These are phyloP conservation scores for Colletotrichum australisinense DNA, from an alignment of 2,329 filamentous ascomycete species.

Conservation along the genomic window DNA sequence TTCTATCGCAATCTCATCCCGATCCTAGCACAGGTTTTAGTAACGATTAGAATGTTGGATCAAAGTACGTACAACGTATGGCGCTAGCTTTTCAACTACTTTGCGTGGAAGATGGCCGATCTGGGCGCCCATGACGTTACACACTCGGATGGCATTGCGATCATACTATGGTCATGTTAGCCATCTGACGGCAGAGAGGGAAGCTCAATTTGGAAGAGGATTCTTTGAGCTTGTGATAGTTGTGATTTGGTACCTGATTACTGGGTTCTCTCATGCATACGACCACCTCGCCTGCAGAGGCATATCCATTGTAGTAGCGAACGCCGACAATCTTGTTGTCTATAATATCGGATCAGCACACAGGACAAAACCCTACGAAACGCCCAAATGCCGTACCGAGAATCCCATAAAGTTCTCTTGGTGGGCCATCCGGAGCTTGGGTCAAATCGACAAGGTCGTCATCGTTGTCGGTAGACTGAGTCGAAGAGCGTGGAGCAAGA, in stretches of 20 bases:
- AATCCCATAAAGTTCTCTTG: conserved; percentile 59
- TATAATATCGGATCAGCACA: conserved; percentile 35
- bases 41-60: background rate
- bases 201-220: background rate
- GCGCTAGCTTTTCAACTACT: conserved; percentile 77
- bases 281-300: conserved; percentile 72
- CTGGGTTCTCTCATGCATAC: conserved; percentile 72
- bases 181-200: background rate
- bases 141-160: conserved; percentile 79
- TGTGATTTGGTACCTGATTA: conserved; percentile 60
- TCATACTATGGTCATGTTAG: conserved; percentile 64
- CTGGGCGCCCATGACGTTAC: conserved; percentile 80
- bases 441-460: conserved; percentile 57
- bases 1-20: conserved; percentile 72
- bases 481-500: conserved; percentile 23
- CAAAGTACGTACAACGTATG: conserved; percentile 70
- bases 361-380: background rate
- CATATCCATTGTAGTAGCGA: conserved; percentile 72
- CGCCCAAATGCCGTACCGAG: conserved; percentile 47
- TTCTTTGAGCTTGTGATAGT: background rate
- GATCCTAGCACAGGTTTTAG: conserved; percentile 56
- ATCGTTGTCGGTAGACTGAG: conserved; percentile 36
- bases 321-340: conserved; percentile 63
- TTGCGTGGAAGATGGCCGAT: conserved; percentile 82
- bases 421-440: conserved; percentile 54